Evolutionary conservation across 352 stramenopile species (phyloP).

Genomic region (Phytophthora palmivora): DNA sequence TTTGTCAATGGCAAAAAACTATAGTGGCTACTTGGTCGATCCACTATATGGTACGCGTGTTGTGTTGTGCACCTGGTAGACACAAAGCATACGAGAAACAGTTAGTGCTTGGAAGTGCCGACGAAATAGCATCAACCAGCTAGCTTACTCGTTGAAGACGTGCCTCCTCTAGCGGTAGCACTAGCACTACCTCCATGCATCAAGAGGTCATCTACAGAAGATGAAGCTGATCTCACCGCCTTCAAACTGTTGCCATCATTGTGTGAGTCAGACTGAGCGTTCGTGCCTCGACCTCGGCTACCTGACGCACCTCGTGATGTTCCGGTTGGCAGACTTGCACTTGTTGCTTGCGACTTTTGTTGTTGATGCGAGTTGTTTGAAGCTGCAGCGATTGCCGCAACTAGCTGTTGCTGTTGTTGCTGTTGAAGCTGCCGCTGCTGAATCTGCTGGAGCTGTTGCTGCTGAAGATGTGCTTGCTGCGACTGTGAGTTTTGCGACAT

Average conservation of each 20-base stretch:
- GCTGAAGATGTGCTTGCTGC: slow-evolving; percentile 54
- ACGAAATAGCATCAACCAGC: neutral
- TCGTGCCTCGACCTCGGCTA: slow-evolving; percentile 22
- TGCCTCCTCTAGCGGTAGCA: slow-evolving; percentile 7
- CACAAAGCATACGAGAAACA: neutral
- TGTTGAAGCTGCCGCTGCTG: slow-evolving; percentile 43
- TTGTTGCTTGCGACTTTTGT: slow-evolving; percentile 34
- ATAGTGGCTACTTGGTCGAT: slow-evolving; percentile 23
- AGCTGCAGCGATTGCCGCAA: slow-evolving; percentile 45
- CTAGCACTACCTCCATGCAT: slow-evolving; percentile 25
- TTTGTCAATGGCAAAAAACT: slow-evolving; percentile 29
- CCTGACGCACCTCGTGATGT: slow-evolving; percentile 39
- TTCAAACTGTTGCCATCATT: slow-evolving; percentile 43
- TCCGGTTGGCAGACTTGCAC: slow-evolving; percentile 13
- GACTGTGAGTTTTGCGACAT: slow-evolving; percentile 47
- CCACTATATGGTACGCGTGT: slow-evolving; percentile 36
- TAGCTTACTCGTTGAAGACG: slow-evolving; percentile 23
- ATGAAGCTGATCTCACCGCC: slow-evolving; percentile 22
- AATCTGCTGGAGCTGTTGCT: slow-evolving; percentile 44
- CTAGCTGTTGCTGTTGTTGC: slow-evolving; percentile 55
- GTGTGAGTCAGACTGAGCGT: slow-evolving; percentile 31
- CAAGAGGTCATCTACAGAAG: slow-evolving; percentile 46
- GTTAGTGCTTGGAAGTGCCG: slow-evolving; percentile 14
- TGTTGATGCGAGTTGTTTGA: slow-evolving; percentile 44
- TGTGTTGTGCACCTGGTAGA: slow-evolving; percentile 22